Evolutionary conservation across 768 basidiomycete species (phyloP).

Genomic region (Tylopilus sp.): DNA sequence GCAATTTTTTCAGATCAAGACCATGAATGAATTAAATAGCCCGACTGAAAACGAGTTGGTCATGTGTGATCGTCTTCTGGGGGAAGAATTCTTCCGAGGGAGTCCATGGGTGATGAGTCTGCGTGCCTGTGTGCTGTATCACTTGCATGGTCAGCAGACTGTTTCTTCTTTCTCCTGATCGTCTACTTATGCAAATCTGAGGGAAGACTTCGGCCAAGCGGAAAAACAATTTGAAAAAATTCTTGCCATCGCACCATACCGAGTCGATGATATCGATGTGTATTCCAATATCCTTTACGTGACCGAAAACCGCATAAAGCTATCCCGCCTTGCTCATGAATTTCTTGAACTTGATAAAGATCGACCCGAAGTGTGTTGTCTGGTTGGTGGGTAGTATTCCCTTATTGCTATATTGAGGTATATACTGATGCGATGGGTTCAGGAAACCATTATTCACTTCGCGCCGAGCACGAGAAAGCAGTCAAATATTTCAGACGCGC

Average conservation of each 20-base stretch:
- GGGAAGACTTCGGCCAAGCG: slow-evolving; percentile 81
- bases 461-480: slow-evolving; percentile 93
- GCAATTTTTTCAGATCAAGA: slow-evolving; percentile 82
- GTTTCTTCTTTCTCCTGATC: not conserved
- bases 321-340: slow-evolving; percentile 89
- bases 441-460: slow-evolving; percentile 98
- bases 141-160: slow-evolving; percentile 70
- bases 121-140: slow-evolving; percentile 83
- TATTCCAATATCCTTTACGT: slow-evolving; percentile 98
- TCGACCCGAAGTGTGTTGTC: slow-evolving; percentile 92
- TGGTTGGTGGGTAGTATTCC: slow-evolving; percentile 66
- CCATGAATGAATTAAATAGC: slow-evolving; percentile 84
- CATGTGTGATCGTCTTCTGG: slow-evolving; percentile 75
- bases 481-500: slow-evolving; percentile 93
- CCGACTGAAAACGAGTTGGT: slow-evolving; percentile 83
- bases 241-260: slow-evolving; percentile 74
- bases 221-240: slow-evolving; percentile 84
- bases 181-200: slow-evolving; percentile 4
- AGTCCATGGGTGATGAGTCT: slow-evolving; percentile 86
- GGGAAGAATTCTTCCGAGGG: slow-evolving; percentile 68
- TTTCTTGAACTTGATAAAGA: slow-evolving; percentile 88
- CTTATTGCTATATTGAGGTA: not conserved
- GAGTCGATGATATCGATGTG: slow-evolving; percentile 93
- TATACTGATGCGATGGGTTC: not conserved
- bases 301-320: slow-evolving; percentile 80